A percentile compares a stretch with the other conserved stretches of the same genome.
Conservation (phyloP, 129 eudicot species). For the Lonicera japonica region DNA sequence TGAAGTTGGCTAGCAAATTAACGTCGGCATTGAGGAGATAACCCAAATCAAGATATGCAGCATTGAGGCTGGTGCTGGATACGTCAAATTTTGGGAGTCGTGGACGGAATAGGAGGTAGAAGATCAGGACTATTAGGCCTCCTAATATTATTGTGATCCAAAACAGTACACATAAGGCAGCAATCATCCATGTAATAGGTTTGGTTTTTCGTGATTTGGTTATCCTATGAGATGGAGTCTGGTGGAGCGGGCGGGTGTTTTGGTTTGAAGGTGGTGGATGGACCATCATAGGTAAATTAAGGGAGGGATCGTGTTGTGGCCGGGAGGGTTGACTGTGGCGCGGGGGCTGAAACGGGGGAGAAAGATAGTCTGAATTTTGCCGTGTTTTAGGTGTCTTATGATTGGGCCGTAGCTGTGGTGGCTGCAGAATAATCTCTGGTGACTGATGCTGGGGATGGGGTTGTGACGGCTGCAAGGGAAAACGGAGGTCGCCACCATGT, state of each 20-base stretch:
- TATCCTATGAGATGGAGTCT: conserved; percentile 24
- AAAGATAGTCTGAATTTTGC: conserved; percentile 11
- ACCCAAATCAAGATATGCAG: conserved; percentile 90
- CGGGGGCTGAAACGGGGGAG: conserved; percentile 8
- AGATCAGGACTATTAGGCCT: conserved; percentile 61
- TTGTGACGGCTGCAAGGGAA: conserved; percentile 17
- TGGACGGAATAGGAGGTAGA: conserved; percentile 68
- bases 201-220: conserved; percentile 39
- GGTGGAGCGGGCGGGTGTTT: conserved; percentile 8
- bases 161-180: conserved; percentile 62
- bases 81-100: conserved; percentile 73
- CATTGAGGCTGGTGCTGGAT: conserved; percentile 55
- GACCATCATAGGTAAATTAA: not conserved
- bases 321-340: conserved; percentile 1
- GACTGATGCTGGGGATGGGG: conserved; percentile 11
- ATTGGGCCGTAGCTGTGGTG: not conserved
- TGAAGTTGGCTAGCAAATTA: conserved; percentile 75
- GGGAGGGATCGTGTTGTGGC: conserved; percentile 1
- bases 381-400: conserved; percentile 10
- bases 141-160: conserved; percentile 75
- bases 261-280: conserved; percentile 15
- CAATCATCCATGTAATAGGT: conserved; percentile 58
- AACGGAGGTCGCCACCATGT: conserved; percentile 7
- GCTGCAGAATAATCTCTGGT: conserved; percentile 7
- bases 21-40: conserved; percentile 73